Conservation (phyloP, 2,329 filamentous ascomycete species). For the Trichocomaceae sp. region DNA sequence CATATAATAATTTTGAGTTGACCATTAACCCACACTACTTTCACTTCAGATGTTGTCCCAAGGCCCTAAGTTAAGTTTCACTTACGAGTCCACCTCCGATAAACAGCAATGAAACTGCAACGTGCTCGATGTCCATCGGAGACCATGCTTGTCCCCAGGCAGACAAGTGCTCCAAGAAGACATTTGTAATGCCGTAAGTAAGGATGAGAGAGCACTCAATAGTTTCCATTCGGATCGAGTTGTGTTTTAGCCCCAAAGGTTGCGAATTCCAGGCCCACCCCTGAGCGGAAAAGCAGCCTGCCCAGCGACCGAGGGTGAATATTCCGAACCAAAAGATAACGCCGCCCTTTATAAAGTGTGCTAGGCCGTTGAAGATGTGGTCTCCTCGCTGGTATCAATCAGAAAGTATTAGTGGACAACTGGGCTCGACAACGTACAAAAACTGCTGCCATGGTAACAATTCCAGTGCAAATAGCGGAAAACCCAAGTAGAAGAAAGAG, state of each 20-base stretch:
- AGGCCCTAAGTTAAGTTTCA: constrained; percentile 28
- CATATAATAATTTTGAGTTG: no score
- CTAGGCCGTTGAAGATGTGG: constrained; percentile 73
- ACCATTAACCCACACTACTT: no score
- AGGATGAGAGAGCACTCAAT: constrained; percentile 85
- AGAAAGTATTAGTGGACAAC: constrained; percentile 3
- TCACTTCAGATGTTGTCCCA: no score
- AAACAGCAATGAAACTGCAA: constrained; percentile 88
- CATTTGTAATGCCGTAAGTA: constrained; percentile 78
- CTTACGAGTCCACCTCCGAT: constrained; percentile 82
- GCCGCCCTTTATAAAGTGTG: constrained; percentile 89
- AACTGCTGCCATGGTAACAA: constrained; percentile 71
- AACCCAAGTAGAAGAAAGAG: constrained; percentile 73
- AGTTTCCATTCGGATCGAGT: constrained; percentile 64
- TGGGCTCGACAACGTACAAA: constrained; percentile 56
- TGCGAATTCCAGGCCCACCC: constrained; percentile 95
- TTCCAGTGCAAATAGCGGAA: constrained; percentile 62
- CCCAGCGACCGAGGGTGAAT: constrained; percentile 79
- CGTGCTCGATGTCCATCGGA: constrained; percentile 76
- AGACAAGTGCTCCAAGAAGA: constrained; percentile 84
- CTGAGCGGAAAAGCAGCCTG: constrained; percentile 78
- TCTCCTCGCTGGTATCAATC: constrained; percentile 50
- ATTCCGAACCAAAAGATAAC: constrained; percentile 93
- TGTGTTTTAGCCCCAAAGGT: constrained; percentile 39
- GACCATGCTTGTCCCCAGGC: constrained; percentile 65